A percentile compares a stretch with the other conserved stretches of the same genome.
Conservation (phyloP, 306 rosid species). For the Lathyrus oleraceus region DNA sequence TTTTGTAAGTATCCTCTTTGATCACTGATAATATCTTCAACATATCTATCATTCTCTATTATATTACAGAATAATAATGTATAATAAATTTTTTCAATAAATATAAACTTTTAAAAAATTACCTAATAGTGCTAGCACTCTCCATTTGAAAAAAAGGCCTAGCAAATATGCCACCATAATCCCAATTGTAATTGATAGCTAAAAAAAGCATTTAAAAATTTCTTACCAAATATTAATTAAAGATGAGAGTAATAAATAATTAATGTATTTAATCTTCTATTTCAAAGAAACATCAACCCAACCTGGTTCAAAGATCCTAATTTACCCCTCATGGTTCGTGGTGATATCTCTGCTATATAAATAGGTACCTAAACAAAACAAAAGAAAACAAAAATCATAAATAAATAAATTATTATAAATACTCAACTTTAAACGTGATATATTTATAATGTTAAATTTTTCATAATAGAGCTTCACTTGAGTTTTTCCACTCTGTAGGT, state of each 20-base stretch:
- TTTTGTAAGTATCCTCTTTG: too few relatives aligned
- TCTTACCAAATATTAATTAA: neutral
- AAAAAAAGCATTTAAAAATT: neutral
- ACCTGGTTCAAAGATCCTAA: constrained; percentile 85
- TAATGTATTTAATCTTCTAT: neutral
- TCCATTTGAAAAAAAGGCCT: constrained; percentile 70
- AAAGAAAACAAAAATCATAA: neutral
- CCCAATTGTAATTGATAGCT: constrained; percentile 71
- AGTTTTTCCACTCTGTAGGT: too few relatives aligned
- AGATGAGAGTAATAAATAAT: neutral
- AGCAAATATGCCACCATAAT: constrained; percentile 67
- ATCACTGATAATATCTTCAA: too few relatives aligned
- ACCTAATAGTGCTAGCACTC: constrained; percentile 68
- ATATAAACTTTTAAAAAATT: neutral
- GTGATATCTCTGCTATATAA: constrained; percentile 77
- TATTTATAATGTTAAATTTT: too few relatives aligned
- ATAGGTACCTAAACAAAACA: constrained; percentile 62
- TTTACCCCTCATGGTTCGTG: constrained; percentile 72
- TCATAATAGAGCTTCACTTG: too few relatives aligned
- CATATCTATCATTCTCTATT: too few relatives aligned
- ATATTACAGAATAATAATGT: too few relatives aligned
- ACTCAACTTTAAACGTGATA: neutral
- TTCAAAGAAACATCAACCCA: constrained; percentile 11
- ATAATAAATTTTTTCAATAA: neutral
- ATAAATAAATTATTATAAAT: neutral